phyloP scores from a whole-genome alignment of 2,329 filamentous ascomycete species.

The Alternaria triticina region DNA sequence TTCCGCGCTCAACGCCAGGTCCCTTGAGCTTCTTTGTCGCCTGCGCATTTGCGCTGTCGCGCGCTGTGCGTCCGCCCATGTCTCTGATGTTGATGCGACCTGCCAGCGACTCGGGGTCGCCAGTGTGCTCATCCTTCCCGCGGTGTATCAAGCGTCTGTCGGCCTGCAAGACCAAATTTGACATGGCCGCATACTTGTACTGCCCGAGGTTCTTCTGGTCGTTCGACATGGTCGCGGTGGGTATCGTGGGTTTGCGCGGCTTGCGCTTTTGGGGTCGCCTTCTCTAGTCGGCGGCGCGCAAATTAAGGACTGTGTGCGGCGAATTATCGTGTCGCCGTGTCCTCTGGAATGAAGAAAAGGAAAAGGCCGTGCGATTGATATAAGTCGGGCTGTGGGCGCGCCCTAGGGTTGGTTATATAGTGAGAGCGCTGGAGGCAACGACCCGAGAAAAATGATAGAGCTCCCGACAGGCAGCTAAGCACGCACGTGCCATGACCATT shows the following conservation, averaged over 20 bases:
- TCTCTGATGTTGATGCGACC: conserved; percentile 91
- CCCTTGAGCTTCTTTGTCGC: conserved; percentile 72
- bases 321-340: conserved; percentile 8
- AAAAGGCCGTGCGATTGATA: conserved; percentile 13
- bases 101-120: conserved; percentile 95
- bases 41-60: conserved; percentile 79
- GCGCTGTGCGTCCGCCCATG: conserved; percentile 86
- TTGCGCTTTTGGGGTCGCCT: conserved; percentile 25
- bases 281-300: conserved; percentile 9
- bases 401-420: conserved; percentile 28
- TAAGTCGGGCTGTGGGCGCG: conserved; percentile 28
- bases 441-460: conserved; percentile 18
- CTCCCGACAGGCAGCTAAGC: conserved; percentile 12
- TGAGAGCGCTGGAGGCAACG: conserved; percentile 16
- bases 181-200: conserved; percentile 99
- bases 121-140: conserved; percentile 91
- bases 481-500: conserved; percentile 12
- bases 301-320: conserved; percentile 10
- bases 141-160: conserved; percentile 94
- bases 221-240: conserved; percentile 33
- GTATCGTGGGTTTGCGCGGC: conserved; percentile 24
- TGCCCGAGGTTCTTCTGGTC: conserved; percentile 76
- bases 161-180: conserved; percentile 99
- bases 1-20: conserved; percentile 76
- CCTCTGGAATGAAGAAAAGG: conserved; percentile 11